Evolutionary conservation across 805 yeast genomes (phyloP), one percentile per base, ranked within the genome.

Genomic region (Zygosaccharomyces lentus): DNA sequence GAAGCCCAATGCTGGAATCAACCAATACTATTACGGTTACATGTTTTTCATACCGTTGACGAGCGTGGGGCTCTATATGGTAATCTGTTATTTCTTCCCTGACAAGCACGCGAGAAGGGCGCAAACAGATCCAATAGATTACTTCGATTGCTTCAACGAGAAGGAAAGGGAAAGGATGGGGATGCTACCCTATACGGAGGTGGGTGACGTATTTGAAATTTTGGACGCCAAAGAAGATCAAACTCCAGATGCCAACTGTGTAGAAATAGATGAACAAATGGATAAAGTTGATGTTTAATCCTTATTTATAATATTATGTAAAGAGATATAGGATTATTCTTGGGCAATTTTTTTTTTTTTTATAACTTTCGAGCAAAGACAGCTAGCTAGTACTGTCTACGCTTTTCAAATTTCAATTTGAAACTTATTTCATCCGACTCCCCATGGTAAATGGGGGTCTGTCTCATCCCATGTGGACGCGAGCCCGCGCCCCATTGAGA

Each of bases 401-500:
- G 41, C 27, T 17, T 38, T n/a, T 38, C 34, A 41, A 73, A 66
- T 41, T 59, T 58, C 31, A 77, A 56, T 52, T 70, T 66, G 54
- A 71, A 71, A 15, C 55, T 12, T 16, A 38, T 26, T 12, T 60
- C 64, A 2, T 74, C 75, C 16, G 61, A 63, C 8, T 56, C 56
- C 2, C 41, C 41, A 24, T 64, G 58, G 45, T 65, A 62, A 7
- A 84, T 68, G 1, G 72, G 62, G n/a, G 74, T 69, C 57, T 81
- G 84, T 29, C 66, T 57, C 49, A 67, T 70, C 13, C 73, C 68
- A 0, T 64, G 54, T 17, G 86, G 80, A 5, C 54, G 65, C 2
- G 56, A 50, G 4, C 59, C 64, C 1, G 85, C 78, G 47, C 82
- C 76, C 89, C 95, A 84, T 24, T 69, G 59, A 17, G 66, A 65